Percentiles rank a stretch among this genome's conserved stretches.
Conservation (phyloP, 805 yeast species). For the Diddensiella transvaalensis region DNA sequence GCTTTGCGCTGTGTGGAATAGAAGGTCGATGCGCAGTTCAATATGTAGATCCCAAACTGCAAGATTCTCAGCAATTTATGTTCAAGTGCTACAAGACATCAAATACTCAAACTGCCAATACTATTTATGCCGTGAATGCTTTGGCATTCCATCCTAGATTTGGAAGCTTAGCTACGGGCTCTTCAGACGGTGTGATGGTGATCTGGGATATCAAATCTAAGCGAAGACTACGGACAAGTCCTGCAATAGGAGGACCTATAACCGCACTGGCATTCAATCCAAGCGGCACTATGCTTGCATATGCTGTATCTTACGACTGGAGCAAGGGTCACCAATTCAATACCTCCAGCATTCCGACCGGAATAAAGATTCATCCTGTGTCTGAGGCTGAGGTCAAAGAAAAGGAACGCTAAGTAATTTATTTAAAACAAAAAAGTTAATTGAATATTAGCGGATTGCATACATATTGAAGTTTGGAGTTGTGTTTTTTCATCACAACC, state of each 20-base stretch:
- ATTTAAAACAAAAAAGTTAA: no score
- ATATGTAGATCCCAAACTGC: slow-evolving; percentile 65
- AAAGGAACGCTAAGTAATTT: no score
- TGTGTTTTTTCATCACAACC: no score
- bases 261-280: slow-evolving; percentile 78
- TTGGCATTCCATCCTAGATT: slow-evolving; percentile 58
- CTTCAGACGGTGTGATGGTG: slow-evolving; percentile 65
- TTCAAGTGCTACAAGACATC: slow-evolving; percentile 88
- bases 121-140: slow-evolving; percentile 60
- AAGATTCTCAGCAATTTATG: slow-evolving; percentile 69
- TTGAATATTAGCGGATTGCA: no score
- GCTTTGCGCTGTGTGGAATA: slow-evolving; percentile 86
- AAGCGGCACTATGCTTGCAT: slow-evolving; percentile 80
- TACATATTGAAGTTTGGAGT: no score
- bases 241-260: slow-evolving; percentile 55
- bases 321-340: slow-evolving; percentile 73
- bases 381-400: slow-evolving; percentile 79
- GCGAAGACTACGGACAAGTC: slow-evolving; percentile 78
- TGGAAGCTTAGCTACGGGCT: slow-evolving; percentile 69
- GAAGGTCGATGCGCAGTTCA: slow-evolving; percentile 96
- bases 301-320: slow-evolving; percentile 95
- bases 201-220: slow-evolving; percentile 91
- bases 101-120: slow-evolving; percentile 48
- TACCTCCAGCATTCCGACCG: slow-evolving; percentile 68
- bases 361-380: slow-evolving; percentile 77